phyloP scores from a whole-genome alignment of 2,329 filamentous ascomycete genomes.

The Talaromyces sp. region DNA sequence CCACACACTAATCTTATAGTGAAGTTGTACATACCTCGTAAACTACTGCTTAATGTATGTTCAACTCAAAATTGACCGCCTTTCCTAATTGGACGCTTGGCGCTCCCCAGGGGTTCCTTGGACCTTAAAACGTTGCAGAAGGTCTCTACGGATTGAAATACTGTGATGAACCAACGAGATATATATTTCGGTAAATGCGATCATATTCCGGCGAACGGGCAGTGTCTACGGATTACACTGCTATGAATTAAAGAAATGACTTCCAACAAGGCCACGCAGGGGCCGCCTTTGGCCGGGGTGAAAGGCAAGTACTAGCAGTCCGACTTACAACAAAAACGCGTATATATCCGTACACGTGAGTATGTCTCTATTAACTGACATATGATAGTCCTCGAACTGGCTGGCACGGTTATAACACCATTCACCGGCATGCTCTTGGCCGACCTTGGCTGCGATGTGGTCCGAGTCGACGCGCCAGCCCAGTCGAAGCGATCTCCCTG shows the following conservation, averaged over 20 bases:
- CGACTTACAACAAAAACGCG: not conserved
- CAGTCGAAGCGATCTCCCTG: not conserved
- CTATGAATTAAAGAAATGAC: not conserved
- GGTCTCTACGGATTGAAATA: no score
- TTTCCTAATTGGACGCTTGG: no score
- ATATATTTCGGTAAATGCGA: not conserved
- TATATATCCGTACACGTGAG: not conserved
- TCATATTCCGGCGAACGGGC: not conserved
- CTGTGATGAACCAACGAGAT: not conserved
- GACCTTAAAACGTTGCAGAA: no score
- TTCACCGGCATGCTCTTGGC: conserved; percentile 9
- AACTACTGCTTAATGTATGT: no score
- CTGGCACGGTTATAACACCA: conserved; percentile 3
- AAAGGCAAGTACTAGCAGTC: conserved; percentile 1
- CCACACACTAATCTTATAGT: no score
- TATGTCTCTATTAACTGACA: not conserved
- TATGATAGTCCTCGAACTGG: conserved; percentile 8
- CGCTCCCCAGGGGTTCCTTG: no score
- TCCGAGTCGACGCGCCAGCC: conserved; percentile 4
- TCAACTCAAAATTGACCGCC: no score
- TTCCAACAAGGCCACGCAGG: not conserved
- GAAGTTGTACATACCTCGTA: no score
- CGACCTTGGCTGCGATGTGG: conserved; percentile 10
- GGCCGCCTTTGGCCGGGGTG: conserved; percentile 9
- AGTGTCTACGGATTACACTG: not conserved